Evolutionary conservation across 2,329 filamentous ascomycete species (phyloP).

Genomic region (Seiridium unicorne): DNA sequence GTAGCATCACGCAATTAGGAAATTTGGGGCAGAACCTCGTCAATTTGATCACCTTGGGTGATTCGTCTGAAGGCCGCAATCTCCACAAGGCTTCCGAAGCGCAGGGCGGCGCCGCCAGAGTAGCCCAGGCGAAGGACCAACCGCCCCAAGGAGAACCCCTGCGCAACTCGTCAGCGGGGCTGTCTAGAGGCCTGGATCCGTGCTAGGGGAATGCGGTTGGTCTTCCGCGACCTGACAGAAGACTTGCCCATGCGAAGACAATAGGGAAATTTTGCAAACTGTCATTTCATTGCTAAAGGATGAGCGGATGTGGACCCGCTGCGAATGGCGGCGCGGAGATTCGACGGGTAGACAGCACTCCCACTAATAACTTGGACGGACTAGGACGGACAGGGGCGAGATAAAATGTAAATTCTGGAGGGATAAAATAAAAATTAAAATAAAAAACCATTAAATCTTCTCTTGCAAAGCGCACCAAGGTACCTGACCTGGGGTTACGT

Average conservation of each 20-base stretch:
- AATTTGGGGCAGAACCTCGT: no score
- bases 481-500: neutral
- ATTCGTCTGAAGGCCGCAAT: neutral
- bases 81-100: neutral
- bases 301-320: neutral
- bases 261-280: neutral
- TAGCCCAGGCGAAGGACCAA: neutral
- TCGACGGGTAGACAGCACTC: no score
- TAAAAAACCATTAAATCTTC: neutral
- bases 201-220: neutral
- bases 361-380: no score
- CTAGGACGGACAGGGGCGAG: neutral
- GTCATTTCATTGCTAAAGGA: neutral
- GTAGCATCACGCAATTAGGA: no score
- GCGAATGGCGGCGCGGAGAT: neutral
- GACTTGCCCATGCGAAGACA: neutral
- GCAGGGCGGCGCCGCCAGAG: neutral
- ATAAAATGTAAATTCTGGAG: neutral
- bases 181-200: neutral
- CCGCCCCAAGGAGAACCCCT: neutral
- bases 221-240: neutral
- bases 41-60: no score
- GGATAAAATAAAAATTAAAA: neutral
- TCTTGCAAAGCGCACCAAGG: neutral
- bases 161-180: neutral